A percentile compares a stretch with the other conserved stretches of the same genome.
phyloP scores from a whole-genome alignment of 805 yeast species.

The Candida yuanshanica region DNA sequence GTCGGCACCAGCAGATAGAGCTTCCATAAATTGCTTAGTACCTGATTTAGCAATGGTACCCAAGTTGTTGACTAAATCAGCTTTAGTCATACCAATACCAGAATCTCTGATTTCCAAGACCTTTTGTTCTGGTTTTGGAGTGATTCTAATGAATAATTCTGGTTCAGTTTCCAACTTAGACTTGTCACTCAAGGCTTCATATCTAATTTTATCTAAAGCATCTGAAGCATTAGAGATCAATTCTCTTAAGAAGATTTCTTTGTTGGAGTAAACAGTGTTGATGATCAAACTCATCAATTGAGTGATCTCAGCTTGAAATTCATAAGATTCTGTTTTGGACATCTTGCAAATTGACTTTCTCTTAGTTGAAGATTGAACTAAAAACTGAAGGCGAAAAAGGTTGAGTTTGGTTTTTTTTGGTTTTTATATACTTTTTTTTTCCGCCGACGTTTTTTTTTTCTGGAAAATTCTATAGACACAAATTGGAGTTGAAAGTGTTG shows the following conservation, averaged over 20 bases:
- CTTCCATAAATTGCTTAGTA: constrained; percentile 99
- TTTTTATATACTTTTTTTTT: constrained; percentile 6
- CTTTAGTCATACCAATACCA: constrained; percentile 99
- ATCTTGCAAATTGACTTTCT: constrained; percentile 1
- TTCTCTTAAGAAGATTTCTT: constrained; percentile 98
- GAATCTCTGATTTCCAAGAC: constrained; percentile 96
- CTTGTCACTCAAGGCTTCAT: constrained; percentile 92
- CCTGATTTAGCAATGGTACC: constrained; percentile 99
- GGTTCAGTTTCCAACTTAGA: constrained; percentile 90
- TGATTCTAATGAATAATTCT: constrained; percentile 93
- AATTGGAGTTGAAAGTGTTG: too few species aligned
- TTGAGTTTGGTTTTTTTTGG: not conserved
- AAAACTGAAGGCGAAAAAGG: not conserved
- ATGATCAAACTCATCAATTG: constrained; percentile 99
- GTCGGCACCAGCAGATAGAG: constrained; percentile 98
- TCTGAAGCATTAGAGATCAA: constrained; percentile 98
- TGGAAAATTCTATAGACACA: constrained; percentile 2
- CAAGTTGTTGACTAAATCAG: constrained; percentile 96
- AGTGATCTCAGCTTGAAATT: constrained; percentile 99
- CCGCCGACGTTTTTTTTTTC: constrained; percentile 1
- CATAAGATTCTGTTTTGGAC: constrained; percentile 64
- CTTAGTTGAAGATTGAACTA: not conserved
- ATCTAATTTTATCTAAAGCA: constrained; percentile 98
- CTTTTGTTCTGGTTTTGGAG: constrained; percentile 93
- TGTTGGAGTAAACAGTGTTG: constrained; percentile 99